Evolutionary conservation across 129 eudicot species (phyloP).

Genomic region (Flaveria bidentis): DNA sequence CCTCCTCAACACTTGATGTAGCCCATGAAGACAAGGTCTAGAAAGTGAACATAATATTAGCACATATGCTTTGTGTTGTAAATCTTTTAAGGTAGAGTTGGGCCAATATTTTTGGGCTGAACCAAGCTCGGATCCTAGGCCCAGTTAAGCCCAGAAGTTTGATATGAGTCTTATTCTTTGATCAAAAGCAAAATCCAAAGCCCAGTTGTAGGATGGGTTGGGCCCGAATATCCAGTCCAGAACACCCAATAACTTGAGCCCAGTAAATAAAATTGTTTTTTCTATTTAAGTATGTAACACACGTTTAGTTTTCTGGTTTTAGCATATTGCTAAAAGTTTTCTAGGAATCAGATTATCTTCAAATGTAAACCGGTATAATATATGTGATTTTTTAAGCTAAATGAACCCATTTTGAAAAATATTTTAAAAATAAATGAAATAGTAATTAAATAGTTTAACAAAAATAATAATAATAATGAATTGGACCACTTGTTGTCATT

Average conservation of each 20-base stretch:
- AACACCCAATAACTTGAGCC: not conserved
- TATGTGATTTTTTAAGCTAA: not conserved
- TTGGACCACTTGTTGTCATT: not conserved
- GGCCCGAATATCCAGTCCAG: not conserved
- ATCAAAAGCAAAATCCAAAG: not conserved
- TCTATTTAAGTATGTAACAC: not conserved
- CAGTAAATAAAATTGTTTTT: conserved; percentile 2
- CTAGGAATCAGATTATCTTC: not conserved
- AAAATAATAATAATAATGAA: not conserved
- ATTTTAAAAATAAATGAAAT: not conserved
- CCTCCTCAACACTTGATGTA: conserved; percentile 48
- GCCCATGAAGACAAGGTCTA: conserved; percentile 50
- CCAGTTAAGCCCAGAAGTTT: not conserved
- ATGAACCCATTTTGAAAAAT: not conserved
- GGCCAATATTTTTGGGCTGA: too few relatives aligned
- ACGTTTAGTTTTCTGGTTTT: not conserved
- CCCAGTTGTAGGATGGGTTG: not conserved
- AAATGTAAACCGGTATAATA: not conserved
- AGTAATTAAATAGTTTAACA: not conserved
- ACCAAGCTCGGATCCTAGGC: not conserved
- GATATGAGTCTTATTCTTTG: not conserved
- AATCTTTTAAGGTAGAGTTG: too few relatives aligned
- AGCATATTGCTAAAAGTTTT: not conserved
- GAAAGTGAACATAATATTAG: conserved; percentile 5
- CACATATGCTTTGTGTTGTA: not conserved